Percentiles rank a stretch among this genome's conserved stretches.
Evolutionary conservation across 2,329 filamentous ascomycete genomes (phyloP).

Genomic region (Fusarium musae): DNA sequence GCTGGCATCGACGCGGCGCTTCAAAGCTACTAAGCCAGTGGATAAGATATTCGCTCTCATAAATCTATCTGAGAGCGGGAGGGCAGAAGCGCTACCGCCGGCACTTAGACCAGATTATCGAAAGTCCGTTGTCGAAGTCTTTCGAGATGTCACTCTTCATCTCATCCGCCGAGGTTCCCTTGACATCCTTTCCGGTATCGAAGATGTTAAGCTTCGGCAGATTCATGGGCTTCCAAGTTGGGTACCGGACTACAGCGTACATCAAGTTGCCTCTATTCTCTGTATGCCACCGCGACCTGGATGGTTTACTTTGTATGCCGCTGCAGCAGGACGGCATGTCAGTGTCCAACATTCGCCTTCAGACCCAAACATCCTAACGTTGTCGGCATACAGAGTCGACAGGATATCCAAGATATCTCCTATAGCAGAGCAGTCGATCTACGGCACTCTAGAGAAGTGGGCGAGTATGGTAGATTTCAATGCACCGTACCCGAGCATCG

Average conservation of each 20-base stretch:
- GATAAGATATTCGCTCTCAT: not conserved
- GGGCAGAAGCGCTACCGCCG: rapidly evolving
- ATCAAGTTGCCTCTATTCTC: not conserved
- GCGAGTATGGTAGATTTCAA: not conserved
- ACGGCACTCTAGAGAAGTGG: not conserved
- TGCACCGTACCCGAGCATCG: rapidly evolving
- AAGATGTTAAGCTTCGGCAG: not conserved
- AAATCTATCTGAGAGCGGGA: not conserved
- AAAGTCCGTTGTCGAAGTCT: not conserved
- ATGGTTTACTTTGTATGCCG: not conserved
- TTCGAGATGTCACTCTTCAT: not conserved
- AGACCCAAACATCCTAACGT: rapidly evolving
- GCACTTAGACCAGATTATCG: not conserved
- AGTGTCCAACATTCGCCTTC: rapidly evolving
- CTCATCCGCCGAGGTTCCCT: not conserved
- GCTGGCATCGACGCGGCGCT: not conserved
- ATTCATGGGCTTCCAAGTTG: not conserved
- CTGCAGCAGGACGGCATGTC: not conserved
- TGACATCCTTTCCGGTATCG: not conserved
- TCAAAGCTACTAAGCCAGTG: not conserved
- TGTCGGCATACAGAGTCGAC: not conserved
- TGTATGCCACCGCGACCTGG: not conserved
- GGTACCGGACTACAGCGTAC: not conserved
- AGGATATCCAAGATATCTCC: not conserved
- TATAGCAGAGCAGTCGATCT: not conserved